Percentiles rank a stretch among this genome's conserved stretches.
phyloP scores from a whole-genome alignment of 306 rosid genomes.

The Vigna radiata region DNA sequence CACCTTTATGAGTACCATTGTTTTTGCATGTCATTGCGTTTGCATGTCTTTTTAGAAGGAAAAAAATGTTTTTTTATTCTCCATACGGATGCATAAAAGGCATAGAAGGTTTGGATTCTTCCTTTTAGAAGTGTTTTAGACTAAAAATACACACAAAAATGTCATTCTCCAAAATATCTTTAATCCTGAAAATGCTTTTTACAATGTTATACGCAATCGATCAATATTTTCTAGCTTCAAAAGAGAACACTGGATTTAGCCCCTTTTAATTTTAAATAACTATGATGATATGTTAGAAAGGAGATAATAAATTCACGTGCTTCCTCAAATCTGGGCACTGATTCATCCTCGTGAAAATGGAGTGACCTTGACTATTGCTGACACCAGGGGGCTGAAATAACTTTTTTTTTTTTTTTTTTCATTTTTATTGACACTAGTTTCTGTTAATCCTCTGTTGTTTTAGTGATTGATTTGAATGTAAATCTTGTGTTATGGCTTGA shows the following conservation, averaged over 20 bases:
- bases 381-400: neutral
- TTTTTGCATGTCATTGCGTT: neutral
- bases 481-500: neutral
- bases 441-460: neutral
- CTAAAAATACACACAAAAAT: no score
- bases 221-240: no score
- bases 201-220: neutral
- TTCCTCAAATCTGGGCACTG: neutral
- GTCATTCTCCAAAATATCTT: no score
- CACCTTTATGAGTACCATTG: no score
- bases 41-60: no score
- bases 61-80: no score
- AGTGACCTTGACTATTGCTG: no score
- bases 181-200: no score
- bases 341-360: neutral
- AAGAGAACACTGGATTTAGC: neutral
- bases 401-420: neutral
- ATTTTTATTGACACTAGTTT: neutral
- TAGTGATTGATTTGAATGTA: neutral
- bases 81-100: neutral
- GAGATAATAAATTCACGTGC: neutral
- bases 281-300: neutral
- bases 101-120: no score
- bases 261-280: neutral
- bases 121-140: no score